Base-by-base conservation (phyloP, 345 rosid genomes). In the Eucalyptus decipiens region DNA sequence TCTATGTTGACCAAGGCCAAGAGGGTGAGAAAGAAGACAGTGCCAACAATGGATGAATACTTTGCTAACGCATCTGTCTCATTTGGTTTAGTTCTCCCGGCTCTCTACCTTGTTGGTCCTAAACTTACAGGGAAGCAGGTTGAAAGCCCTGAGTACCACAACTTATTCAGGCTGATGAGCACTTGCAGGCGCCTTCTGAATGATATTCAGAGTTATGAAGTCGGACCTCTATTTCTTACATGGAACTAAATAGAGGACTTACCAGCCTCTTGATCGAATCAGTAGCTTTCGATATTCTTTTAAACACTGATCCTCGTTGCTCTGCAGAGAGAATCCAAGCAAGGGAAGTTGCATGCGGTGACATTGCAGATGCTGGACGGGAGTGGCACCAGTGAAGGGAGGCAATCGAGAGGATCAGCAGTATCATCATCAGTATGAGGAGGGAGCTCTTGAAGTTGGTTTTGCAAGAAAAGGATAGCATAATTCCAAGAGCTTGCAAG, bases 161-260 rank as follows among this genome's bases (percentile, higher is more conserved):
- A 91, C 88, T 92, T 98, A 37, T 95, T 67, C 87, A 87, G 92
- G 92, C 91, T 93, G 45, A 91, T 95, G 94, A 94, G 98, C 92
- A 97, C 96, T 32, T 92, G 94, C 40, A 99, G 98, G 85, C 96
- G 99, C 88, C 96, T 97, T 50, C 96, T 96, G 86, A 98, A 97
- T 51, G 99, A 97, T 91, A 92, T 94, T 87, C 95, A 93, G 83
- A 88, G 95, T 89, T 95, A 94, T 87, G 90, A 98, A 96, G 98
- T 94, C 54, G 18, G 76, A 24, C 18, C 65, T 85, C 83, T 85
- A 26, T 7, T 80, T 43, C 23, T 19, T 40, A 32, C 32, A 37
- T 14, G 13, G n/a, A 80, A 10, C 47, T 30, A 58, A 19, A 52
- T 8, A n/a, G 47, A 17, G 16, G 40, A 37, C 65, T 48, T 87